A percentile compares a stretch with the other conserved stretches of the same genome.
Evolutionary conservation across 176 grass and related monocot genomes (phyloP).

Genomic region (Otatea glauca): DNA sequence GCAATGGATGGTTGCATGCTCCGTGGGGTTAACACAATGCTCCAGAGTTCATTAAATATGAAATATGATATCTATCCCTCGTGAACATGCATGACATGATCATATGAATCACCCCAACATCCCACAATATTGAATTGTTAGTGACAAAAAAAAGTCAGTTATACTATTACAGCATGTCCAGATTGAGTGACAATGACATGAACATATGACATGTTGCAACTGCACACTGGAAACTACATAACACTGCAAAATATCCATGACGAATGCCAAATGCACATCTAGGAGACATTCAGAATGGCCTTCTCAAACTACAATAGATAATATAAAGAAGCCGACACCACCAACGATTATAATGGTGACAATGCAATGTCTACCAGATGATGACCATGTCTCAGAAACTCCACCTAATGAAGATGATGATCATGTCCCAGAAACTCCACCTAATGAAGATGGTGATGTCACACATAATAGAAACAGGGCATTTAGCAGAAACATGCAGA

Average conservation of each 20-base stretch:
- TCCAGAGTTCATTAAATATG: slow-evolving; percentile 55
- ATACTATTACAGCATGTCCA: slow-evolving; percentile 57
- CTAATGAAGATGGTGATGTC: slow-evolving; percentile 60
- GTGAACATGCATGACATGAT: slow-evolving; percentile 81
- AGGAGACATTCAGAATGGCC: slow-evolving; percentile 42
- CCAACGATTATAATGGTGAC: slow-evolving; percentile 55
- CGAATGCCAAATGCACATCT: slow-evolving; percentile 61
- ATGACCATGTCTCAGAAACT: slow-evolving; percentile 49
- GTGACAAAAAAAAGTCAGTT: slow-evolving; percentile 3
- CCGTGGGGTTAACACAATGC: slow-evolving; percentile 24
- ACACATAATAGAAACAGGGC: slow-evolving; percentile 51
- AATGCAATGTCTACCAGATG: slow-evolving; percentile 68
- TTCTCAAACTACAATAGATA: slow-evolving; percentile 46
- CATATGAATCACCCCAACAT: slow-evolving; percentile 49
- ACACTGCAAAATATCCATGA: slow-evolving; percentile 44
- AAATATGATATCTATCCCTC: slow-evolving; percentile 62
- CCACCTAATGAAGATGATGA: slow-evolving; percentile 61
- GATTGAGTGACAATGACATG: slow-evolving; percentile 47
- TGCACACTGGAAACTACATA: slow-evolving; percentile 36
- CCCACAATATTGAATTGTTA: slow-evolving; percentile 1
- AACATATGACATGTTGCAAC: slow-evolving; percentile 42
- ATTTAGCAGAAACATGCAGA: slow-evolving; percentile 70
- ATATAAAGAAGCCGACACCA: slow-evolving; percentile 35
- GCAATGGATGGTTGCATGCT: slow-evolving; percentile 47
- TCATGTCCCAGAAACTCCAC: slow-evolving; percentile 47